phyloP scores from a whole-genome alignment of 805 yeast species.

The Teunomyces panamensis region DNA sequence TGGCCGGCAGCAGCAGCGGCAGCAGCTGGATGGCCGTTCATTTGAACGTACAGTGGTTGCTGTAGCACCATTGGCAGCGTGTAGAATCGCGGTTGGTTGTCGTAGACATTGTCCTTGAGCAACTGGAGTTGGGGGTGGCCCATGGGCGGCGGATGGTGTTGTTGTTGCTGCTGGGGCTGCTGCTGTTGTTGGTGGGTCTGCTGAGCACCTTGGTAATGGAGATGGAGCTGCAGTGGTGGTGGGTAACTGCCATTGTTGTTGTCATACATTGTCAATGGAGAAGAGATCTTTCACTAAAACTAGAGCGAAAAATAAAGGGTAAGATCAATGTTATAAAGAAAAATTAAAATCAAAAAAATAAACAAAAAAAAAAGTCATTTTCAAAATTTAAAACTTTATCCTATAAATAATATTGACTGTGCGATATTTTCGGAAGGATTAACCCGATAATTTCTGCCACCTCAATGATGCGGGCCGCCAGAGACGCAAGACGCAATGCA shows the following conservation, averaged over 20 bases:
- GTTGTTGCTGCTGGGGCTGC: constrained; percentile 5
- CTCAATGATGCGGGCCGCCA: neutral
- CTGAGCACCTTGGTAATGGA: constrained; percentile 6
- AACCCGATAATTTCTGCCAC: neutral
- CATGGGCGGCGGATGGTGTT: constrained; percentile 4
- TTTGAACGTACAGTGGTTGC: constrained; percentile 16
- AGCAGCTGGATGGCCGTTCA: constrained; percentile 2
- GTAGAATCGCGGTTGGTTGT: constrained; percentile 20
- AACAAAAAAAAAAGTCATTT: neutral
- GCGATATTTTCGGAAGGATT: neutral
- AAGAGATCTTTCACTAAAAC: constrained; percentile 2
- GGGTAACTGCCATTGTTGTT: neutral
- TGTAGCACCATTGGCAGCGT: constrained; percentile 22
- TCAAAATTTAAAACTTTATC: neutral
- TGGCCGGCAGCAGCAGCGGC: neutral
- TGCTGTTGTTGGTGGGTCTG: constrained; percentile 8
- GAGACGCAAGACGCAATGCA: neutral
- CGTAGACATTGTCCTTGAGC: constrained; percentile 7
- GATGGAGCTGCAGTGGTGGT: constrained; percentile 2
- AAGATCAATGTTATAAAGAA: constrained; percentile 1
- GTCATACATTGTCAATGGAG: constrained; percentile 7
- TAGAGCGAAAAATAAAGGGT: constrained; percentile 4
- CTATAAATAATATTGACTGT: neutral
- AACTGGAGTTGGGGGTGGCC: constrained; percentile 5
- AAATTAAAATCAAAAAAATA: constrained; percentile 2